Base-by-base conservation (phyloP, 176 grass and related monocot species). In the Aegilops tauschii region DNA sequence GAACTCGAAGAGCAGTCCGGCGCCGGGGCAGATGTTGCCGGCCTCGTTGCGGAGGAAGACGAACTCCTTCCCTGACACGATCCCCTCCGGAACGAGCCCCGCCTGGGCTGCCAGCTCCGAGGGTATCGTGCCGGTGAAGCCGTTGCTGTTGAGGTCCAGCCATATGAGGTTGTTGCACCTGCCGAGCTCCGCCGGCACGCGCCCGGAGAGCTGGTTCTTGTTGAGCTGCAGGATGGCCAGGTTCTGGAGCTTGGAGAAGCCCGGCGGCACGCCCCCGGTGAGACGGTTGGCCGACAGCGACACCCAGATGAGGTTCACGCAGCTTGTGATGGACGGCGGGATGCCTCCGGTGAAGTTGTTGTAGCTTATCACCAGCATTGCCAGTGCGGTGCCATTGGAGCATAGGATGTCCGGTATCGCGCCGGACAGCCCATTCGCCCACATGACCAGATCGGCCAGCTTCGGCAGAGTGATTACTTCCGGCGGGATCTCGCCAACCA, bases 1-100 rank as follows among this genome's bases (percentile, higher is more conserved):
- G 79, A 99, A 99, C 85, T 99, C 97, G 1, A 99, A 99, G 77
- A 99, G 97, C 25, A 96, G 90, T 5, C 97, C 97, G 2, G 97
- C 97, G 18, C 94, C 94, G 0, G 97, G 94, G 54, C 97, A 99
- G 72, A 92, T 96, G 79, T 99, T 99, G 49, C 97, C 97, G 2
- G 90, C 97, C 86, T 96, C 97, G 1, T 99, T 99, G 45, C 97
- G 86, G 25, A 99, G 86, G 40, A 99, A 99, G 0, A 90, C 97
- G 49, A 99, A 99, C 83, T 94, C 84, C 91, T 99, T 99, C 5
- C 97, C 97, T 2, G 97, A 96, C 21, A 93, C 97, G 0, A 96
- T 84, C 4, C 97, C 97, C 2, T 85, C 92, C 3, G 92, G 85
- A 63, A 99, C 76, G 20, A 99, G 91, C 52, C 94, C 97, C 2